Percentiles rank a stretch among this genome's conserved stretches.
phyloP scores from a whole-genome alignment of 2,329 filamentous ascomycete species.

The Aspergillus flavus region DNA sequence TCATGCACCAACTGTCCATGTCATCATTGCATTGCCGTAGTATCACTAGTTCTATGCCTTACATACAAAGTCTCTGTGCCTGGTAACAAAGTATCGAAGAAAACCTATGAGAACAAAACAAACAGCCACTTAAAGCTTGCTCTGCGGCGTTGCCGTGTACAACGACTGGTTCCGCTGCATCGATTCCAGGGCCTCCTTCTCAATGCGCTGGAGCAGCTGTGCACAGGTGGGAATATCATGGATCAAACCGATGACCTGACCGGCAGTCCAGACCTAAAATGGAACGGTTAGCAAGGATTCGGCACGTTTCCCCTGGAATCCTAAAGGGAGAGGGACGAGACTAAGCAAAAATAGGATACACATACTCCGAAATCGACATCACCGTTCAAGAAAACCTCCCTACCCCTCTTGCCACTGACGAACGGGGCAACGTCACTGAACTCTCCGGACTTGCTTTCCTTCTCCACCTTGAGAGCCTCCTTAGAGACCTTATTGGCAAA shows the following conservation, averaged over 20 bases:
- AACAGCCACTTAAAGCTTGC: constrained; percentile 56
- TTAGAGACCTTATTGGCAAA: constrained; percentile 88
- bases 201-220: constrained; percentile 70
- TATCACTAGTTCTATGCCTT: constrained; percentile 4
- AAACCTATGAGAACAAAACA: background rate
- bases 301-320: constrained; percentile 16
- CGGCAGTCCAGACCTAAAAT: constrained; percentile 86
- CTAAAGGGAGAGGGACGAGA: constrained; percentile 1
- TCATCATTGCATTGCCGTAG: constrained; percentile 1
- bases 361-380: constrained; percentile 87
- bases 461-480: constrained; percentile 80
- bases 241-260: constrained; percentile 89
- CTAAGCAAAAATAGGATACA: constrained; percentile 36
- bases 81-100: background rate
- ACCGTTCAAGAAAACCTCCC: constrained; percentile 88
- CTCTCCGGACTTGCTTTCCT: constrained; percentile 78
- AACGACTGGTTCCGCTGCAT: constrained; percentile 63
- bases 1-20: background rate
- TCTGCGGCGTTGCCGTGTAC: constrained; percentile 48
- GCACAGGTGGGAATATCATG: constrained; percentile 79
- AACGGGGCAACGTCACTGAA: constrained; percentile 85
- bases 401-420: constrained; percentile 87
- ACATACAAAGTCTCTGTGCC: background rate
- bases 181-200: constrained; percentile 72
- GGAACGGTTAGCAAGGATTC: background rate